phyloP scores from a whole-genome alignment of 2,329 filamentous ascomycete genomes.

The Colletotrichum melonis region DNA sequence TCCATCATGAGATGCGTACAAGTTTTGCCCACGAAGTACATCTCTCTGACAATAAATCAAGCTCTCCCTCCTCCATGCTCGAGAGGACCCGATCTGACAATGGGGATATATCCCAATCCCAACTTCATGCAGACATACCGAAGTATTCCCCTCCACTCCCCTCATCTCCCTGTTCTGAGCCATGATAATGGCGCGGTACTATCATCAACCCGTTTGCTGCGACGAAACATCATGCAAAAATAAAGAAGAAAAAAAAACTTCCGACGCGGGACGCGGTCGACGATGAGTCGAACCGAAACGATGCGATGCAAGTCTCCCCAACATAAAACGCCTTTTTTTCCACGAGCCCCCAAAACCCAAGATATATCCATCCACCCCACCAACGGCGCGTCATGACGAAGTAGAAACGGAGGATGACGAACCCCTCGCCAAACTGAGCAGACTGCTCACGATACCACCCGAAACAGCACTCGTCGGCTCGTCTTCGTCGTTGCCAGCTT shows the following conservation, averaged over 20 bases:
- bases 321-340: neutral
- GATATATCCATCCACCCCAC: neutral
- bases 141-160: neutral
- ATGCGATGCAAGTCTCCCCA: conserved; percentile 2
- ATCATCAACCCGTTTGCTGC: neutral
- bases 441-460: conserved; percentile 62
- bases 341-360: neutral
- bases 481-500: conserved; percentile 43
- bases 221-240: neutral
- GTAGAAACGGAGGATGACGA: conserved; percentile 22
- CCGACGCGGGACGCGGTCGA: neutral
- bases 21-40: neutral
- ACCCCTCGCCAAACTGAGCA: conserved; percentile 58
- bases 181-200: neutral
- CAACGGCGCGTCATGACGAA: conserved; percentile 13
- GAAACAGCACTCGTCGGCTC: conserved; percentile 56
- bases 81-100: neutral
- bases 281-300: neutral
- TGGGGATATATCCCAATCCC: conserved; percentile 2
- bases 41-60: conserved; percentile 6
- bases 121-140: neutral
- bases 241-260: neutral
- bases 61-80: neutral
- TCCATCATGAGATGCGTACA: neutral
- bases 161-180: neutral